Conservation (phyloP, 1,284 basidiomycete species). For the Austroboletus sp. region DNA sequence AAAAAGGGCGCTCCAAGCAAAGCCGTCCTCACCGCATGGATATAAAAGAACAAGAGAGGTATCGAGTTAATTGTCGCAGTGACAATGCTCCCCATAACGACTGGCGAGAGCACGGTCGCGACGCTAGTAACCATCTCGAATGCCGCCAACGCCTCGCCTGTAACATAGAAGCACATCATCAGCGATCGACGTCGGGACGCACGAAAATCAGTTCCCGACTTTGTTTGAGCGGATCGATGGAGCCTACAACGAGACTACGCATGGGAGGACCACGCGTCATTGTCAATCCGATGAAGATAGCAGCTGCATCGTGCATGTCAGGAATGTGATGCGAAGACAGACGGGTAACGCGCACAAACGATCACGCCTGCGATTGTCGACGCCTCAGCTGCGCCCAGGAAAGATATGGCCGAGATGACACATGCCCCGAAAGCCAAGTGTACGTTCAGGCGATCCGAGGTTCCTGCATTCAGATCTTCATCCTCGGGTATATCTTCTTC, state of each 20-base stretch:
- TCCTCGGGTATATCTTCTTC: not conserved
- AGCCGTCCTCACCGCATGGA: slow-evolving; percentile 18
- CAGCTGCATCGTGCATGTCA: slow-evolving; percentile 7
- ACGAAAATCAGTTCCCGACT: not conserved
- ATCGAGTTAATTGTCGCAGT: slow-evolving; percentile 15
- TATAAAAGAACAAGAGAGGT: slow-evolving; percentile 20
- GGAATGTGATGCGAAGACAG: not conserved
- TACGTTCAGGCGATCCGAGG: slow-evolving; percentile 30
- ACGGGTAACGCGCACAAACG: slow-evolving; percentile 10
- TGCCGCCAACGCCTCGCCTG: not conserved
- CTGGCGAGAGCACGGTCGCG: not conserved
- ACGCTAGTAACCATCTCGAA: not conserved
- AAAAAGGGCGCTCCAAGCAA: not conserved
- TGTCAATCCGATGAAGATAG: slow-evolving; percentile 19
- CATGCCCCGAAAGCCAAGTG: slow-evolving; percentile 26
- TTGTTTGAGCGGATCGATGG: slow-evolving; percentile 24
- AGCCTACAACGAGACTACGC: slow-evolving; percentile 29
- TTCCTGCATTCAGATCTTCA: slow-evolving; percentile 8
- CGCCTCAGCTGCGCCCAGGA: slow-evolving; percentile 17
- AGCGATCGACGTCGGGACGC: not conserved
- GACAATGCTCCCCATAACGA: slow-evolving; percentile 24
- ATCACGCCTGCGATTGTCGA: slow-evolving; percentile 8
- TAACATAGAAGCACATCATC: not conserved
- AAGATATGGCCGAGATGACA: slow-evolving; percentile 12
- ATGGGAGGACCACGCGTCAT: slow-evolving; percentile 19